Base-by-base conservation (phyloP, 176 grass and related monocot species). In the Rhynchospora tenuis region DNA sequence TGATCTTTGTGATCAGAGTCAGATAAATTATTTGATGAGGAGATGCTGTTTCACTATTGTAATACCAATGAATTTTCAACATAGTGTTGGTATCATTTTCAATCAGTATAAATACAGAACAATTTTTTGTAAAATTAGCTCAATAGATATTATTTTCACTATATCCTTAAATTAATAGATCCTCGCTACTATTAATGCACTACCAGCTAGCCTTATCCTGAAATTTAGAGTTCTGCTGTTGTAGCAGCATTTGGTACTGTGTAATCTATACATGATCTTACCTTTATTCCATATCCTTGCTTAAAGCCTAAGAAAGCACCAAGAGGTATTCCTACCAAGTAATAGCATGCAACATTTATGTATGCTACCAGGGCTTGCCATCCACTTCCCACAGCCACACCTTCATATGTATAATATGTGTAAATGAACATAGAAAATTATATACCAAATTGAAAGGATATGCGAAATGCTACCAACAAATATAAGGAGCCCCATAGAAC, bases 271-370 rank as follows among this genome's bases (percentile, higher is more conserved):
- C 5, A 1, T 38, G 33, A 64, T 20, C 2, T 8, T 78, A 97
- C 94, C 94, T 94, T 94, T 5, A 91, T 83, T 56, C 94, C 91
- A 33, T 82, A 89, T 20, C 69, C 73, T 86, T 87, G 86, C 83
- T 93, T 93, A 87, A 97, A 97, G 64, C 94, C 91, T 0, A 97
- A 83, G 47, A 97, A 81, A 59, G 62, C 54, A 43, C 91, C 94
- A 47, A 93, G 59, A 45, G 94, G 91, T 4, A 97, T 6, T 84
- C 91, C 94, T 5, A 97, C 90, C 77, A 97, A 87, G 59, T 98
- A 98, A 66, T 94, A 98, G 85, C 90, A 93, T 52, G 81, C 95
- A 20, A 97, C 90, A 85, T 97, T 97, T 45, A 97, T 94, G 42
- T 91, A 97, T 3, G 94, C 94, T 42, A 94, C 90, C 62, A 84